Evolutionary conservation across 148 eudicot genomes (phyloP), one percentile per base, ranked within the genome.

Genomic region (Rhododendron vialii): DNA sequence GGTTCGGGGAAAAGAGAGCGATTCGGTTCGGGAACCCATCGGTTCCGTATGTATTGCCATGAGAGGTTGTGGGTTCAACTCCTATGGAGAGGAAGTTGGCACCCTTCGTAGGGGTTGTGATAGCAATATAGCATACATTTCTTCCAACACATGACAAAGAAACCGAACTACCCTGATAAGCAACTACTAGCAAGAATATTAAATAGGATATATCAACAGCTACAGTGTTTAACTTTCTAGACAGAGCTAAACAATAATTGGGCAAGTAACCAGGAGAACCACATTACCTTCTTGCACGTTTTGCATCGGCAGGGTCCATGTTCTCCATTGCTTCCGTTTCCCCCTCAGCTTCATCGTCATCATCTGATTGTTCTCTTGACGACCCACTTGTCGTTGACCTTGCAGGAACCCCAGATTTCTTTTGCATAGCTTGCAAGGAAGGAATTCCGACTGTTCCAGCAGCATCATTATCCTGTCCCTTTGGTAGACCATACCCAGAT

Each of bases 311-410:
- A 76, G 98, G 98, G 86, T 92, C 95, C 91, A 36, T 87, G 85
- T 90, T 92, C 30, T 90, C 90, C 71, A 90, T 87, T 81, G 91
- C 84, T 79, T 94, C 98, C 43, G 91, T 89, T 85, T 95, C 99
- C 81, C 96, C 99, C 78, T 97, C 99, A 84, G 91, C 93, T 82
- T 97, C 99, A 84, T 95, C 76, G 22, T 71, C 98, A 89, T 97
- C 99, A 91, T 97, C 98, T 55, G 99, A 95, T 84, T 89, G 93
- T 17, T 92, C 98, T 87, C 93, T 89, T 57, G 99, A 96, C 76
- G 98, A 95, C 73, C 92, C 94, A 90, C 99, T 97, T 76, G 95
- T 95, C 12, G 99, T 89, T 80, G 95, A 93, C 89, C 91, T 95
- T 83, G 93, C 91, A 85, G 92, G 98, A 63, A 88, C 86, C 59